Percentiles rank a stretch among this genome's conserved stretches.
These are phyloP conservation scores for Umbelopsis isabellina DNA, from an alignment of 192 early-diverging fungal species.

Conservation along the genomic window DNA sequence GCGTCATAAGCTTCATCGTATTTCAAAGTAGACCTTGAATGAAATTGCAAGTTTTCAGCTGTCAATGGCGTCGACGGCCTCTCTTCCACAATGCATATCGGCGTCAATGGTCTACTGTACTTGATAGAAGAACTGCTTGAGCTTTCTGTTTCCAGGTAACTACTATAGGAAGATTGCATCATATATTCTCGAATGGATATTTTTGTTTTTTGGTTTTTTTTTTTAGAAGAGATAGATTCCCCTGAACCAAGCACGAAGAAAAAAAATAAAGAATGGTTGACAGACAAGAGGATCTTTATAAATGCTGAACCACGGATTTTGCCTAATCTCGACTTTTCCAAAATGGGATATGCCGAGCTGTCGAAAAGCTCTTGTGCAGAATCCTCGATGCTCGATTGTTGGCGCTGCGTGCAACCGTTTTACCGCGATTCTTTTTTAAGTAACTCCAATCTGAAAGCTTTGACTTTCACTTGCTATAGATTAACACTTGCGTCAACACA, in stretches of 20 bases:
- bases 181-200: neutral
- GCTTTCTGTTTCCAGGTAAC: constrained; percentile 5
- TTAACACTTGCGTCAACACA: too few species aligned
- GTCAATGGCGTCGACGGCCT: neutral
- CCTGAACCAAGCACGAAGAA: too few species aligned
- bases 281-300: neutral
- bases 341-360: neutral
- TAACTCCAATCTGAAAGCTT: too few species aligned
- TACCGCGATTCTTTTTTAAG: too few species aligned
- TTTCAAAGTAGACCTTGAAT: neutral
- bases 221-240: too few species aligned
- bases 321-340: neutral
- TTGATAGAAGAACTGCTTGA: neutral
- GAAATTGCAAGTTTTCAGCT: neutral
- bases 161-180: neutral
- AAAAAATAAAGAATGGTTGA: neutral
- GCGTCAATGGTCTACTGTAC: neutral
- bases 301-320: neutral
- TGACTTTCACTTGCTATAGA: too few species aligned
- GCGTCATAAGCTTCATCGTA: neutral
- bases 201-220: neutral
- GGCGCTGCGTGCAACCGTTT: neutral
- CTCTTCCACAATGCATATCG: neutral
- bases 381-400: neutral
- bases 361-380: neutral